Percentiles rank a stretch among this genome's conserved stretches.
Evolutionary conservation across 768 basidiomycete species (phyloP).

Genomic region (Porpolomopsis calyptriformis): DNA sequence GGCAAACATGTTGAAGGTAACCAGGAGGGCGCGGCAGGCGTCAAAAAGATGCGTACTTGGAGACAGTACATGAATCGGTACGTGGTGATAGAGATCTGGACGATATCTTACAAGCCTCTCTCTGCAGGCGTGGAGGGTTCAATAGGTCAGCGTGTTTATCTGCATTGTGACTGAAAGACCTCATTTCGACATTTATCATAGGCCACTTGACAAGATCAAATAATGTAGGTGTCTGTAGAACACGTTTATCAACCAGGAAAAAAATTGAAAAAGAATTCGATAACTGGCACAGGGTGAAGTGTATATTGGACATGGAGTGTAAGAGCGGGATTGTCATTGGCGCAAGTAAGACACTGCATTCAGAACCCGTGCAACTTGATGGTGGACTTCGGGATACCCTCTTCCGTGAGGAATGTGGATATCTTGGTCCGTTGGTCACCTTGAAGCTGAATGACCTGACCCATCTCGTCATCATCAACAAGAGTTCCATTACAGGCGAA

Average conservation of each 20-base stretch:
- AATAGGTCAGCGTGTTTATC: slow-evolving; percentile 48
- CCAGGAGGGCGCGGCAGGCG: slow-evolving; percentile 53
- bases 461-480: slow-evolving; percentile 91
- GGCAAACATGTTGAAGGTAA: slow-evolving; percentile 76
- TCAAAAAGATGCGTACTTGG: slow-evolving; percentile 87
- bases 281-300: slow-evolving; percentile 10
- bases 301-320: too few species aligned
- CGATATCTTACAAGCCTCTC: slow-evolving; percentile 8
- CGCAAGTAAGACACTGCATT: background rate
- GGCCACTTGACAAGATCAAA: slow-evolving; percentile 94
- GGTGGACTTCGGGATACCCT: slow-evolving; percentile 63
- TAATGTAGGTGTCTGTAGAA: slow-evolving; percentile 22
- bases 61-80: slow-evolving; percentile 98
- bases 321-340: slow-evolving; percentile 6
- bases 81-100: background rate
- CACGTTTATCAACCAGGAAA: background rate
- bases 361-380: slow-evolving; percentile 89
- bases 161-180: too few species aligned
- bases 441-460: slow-evolving; percentile 96
- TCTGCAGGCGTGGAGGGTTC: slow-evolving; percentile 67
- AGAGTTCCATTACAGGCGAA: slow-evolving; percentile 98
- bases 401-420: slow-evolving; percentile 72
- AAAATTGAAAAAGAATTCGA: slow-evolving; percentile 7
- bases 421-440: slow-evolving; percentile 96
- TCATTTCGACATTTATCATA: too few species aligned